A percentile compares a stretch with the other conserved stretches of the same genome.
These are phyloP conservation scores for Pseudotulostoma volvatum DNA, from an alignment of 495 filamentous ascomycete genomes.

Conservation along the genomic window DNA sequence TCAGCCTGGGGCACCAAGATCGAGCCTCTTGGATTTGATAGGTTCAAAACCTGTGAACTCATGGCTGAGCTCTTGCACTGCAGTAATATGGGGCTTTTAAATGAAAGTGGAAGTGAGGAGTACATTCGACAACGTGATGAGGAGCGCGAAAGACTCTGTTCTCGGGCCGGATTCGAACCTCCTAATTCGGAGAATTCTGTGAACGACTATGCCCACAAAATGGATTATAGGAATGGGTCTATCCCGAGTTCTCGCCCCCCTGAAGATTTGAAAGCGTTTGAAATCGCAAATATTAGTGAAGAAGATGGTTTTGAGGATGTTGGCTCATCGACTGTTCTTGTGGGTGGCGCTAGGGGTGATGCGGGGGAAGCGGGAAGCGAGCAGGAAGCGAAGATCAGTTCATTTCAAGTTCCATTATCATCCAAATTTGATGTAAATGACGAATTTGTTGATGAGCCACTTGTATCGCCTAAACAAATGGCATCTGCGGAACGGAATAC, in stretches of 20 bases:
- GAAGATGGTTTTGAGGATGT: conserved; percentile 96
- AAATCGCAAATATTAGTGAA: conserved; percentile 63
- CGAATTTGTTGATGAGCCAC: conserved; percentile 55
- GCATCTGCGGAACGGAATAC: conserved; percentile 10
- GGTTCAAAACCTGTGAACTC: conserved; percentile 97
- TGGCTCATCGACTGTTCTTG: conserved; percentile 46
- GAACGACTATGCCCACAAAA: conserved; percentile 34
- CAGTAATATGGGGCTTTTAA: conserved; percentile 96
- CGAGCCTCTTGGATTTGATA: conserved; percentile 89
- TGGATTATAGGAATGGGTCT: conserved; percentile 25
- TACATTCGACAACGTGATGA: conserved; percentile 66
- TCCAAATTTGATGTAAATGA: conserved; percentile 36
- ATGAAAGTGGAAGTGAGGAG: conserved; percentile 80
- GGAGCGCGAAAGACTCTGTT: conserved; percentile 62
- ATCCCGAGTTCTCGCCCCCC: conserved; percentile 21
- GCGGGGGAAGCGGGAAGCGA: conserved; percentile 21
- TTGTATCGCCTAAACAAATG: conserved; percentile 37
- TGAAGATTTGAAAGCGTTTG: conserved; percentile 34
- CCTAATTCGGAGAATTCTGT: conserved; percentile 24
- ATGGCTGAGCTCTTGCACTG: conserved; percentile 98
- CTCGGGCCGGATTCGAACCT: conserved; percentile 39
- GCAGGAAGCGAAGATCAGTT: conserved; percentile 1
- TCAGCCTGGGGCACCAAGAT: conserved; percentile 82
- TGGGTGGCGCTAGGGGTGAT: conserved; percentile 42
- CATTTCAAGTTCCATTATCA: background rate